Conservation (phyloP, 257 asterid genomes). For the Plantago ovata region DNA sequence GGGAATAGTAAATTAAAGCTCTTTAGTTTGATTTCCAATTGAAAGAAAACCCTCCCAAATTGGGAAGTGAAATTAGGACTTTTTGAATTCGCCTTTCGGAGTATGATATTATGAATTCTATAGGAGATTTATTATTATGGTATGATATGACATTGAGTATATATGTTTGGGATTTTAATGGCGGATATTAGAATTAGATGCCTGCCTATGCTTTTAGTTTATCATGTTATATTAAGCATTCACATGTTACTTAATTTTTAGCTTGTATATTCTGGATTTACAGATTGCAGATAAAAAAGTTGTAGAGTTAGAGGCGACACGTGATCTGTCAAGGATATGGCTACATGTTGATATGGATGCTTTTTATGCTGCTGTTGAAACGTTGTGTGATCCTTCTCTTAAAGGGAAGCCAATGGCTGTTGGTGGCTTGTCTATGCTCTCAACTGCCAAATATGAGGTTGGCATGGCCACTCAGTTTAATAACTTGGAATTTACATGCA, state of each 20-base stretch:
- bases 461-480: constrained; percentile 17
- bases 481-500: constrained; percentile 8
- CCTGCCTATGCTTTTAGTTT: no score
- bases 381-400: constrained; percentile 65
- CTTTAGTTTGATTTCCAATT: no score
- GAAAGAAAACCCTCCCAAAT: no score
- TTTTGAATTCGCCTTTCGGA: no score
- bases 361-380: constrained; percentile 91
- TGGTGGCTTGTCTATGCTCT: constrained; percentile 93
- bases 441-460: constrained; percentile 98
- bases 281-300: constrained; percentile 76
- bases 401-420: constrained; percentile 94
- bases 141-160: no score
- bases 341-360: constrained; percentile 99
- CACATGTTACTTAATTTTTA: constrained; percentile 9
- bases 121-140: no score
- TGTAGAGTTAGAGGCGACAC: constrained; percentile 69
- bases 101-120: no score
- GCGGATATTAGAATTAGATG: no score
- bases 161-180: no score
- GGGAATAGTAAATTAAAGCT: no score
- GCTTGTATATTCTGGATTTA: constrained; percentile 6
- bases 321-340: constrained; percentile 87
- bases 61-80: no score
- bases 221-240: not conserved